Evolutionary conservation across 1,284 basidiomycete species (phyloP).

Genomic region (Agroathelia rolfsii): DNA sequence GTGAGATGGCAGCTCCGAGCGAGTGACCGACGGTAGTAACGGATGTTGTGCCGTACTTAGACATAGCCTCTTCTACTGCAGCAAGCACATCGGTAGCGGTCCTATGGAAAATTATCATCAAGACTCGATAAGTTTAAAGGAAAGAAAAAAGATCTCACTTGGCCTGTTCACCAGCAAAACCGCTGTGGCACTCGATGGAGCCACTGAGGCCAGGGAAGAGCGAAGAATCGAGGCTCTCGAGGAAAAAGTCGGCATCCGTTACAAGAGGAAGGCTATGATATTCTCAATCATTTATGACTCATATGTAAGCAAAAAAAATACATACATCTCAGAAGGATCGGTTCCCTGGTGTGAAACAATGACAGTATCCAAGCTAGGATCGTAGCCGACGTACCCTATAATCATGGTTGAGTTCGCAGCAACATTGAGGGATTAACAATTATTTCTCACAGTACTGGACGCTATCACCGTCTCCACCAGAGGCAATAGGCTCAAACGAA

Average conservation of each 20-base stretch:
- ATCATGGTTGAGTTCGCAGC: too few species aligned
- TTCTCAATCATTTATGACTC: too few species aligned
- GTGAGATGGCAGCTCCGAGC: slow-evolving; percentile 44
- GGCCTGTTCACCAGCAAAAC: slow-evolving; percentile 45
- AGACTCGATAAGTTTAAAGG: too few species aligned
- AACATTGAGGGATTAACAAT: too few species aligned
- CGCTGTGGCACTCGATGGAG: slow-evolving; percentile 41
- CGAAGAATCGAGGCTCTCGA: slow-evolving; percentile 26
- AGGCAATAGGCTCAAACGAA: slow-evolving; percentile 42
- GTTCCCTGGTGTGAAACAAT: slow-evolving; percentile 48
- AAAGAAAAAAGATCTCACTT: too few species aligned
- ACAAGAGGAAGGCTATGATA: slow-evolving; percentile 35
- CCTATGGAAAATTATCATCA: slow-evolving; percentile 20
- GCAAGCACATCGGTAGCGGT: slow-evolving; percentile 38
- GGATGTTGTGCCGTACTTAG: slow-evolving; percentile 25
- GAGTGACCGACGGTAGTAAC: slow-evolving; percentile 50
- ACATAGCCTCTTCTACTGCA: slow-evolving; percentile 34
- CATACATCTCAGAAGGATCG: slow-evolving; percentile 35
- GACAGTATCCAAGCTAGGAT: slow-evolving; percentile 29
- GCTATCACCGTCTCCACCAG: slow-evolving; percentile 47
- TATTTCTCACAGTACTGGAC: slow-evolving; percentile 43
- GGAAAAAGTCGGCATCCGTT: slow-evolving; percentile 41
- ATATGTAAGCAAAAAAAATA: too few species aligned
- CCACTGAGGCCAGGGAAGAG: slow-evolving; percentile 50
- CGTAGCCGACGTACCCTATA: slow-evolving; percentile 41